These are phyloP conservation scores for Kodamaea plutei DNA, from an alignment of 1,139 yeast genomes.

Conservation along the genomic window DNA sequence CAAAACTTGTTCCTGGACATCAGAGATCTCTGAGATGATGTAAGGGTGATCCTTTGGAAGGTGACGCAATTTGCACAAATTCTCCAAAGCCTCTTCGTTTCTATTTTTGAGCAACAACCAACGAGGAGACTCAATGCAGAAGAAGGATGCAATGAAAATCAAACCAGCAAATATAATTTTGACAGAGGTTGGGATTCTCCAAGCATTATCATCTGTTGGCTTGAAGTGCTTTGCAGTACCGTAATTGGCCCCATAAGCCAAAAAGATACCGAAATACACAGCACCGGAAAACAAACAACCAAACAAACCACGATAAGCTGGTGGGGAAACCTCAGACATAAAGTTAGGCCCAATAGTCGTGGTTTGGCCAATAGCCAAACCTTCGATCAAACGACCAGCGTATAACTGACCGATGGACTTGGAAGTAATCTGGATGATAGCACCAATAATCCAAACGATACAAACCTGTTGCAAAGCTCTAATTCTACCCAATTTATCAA, in stretches of 20 bases:
- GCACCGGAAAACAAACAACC: slow-evolving; percentile 52
- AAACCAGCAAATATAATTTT: slow-evolving; percentile 42
- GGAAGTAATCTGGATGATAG: slow-evolving; percentile 47
- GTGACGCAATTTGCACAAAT: slow-evolving; percentile 44
- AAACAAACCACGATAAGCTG: slow-evolving; percentile 48
- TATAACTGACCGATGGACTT: slow-evolving; percentile 45
- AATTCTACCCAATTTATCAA: slow-evolving; percentile 54
- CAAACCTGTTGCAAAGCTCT: slow-evolving; percentile 47
- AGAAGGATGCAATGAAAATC: slow-evolving; percentile 33
- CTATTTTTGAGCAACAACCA: slow-evolving; percentile 39
- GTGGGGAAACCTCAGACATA: slow-evolving; percentile 52
- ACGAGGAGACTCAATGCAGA: slow-evolving; percentile 44
- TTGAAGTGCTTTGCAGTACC: slow-evolving; percentile 35
- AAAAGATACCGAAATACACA: slow-evolving; percentile 50
- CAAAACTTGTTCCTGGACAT: slow-evolving; percentile 44
- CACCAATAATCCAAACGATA: slow-evolving; percentile 44
- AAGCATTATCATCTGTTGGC: slow-evolving; percentile 26
- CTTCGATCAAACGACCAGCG: slow-evolving; percentile 53
- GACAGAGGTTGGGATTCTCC: slow-evolving; percentile 37
- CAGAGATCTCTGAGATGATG: slow-evolving; percentile 48
- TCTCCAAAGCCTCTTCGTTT: slow-evolving; percentile 30
- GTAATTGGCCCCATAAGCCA: slow-evolving; percentile 48
- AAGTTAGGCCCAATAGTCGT: slow-evolving; percentile 56
- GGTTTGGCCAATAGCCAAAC: slow-evolving; percentile 54
- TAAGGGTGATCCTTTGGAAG: slow-evolving; percentile 49